A percentile compares a stretch with the other conserved stretches of the same genome.
phyloP scores from a whole-genome alignment of 345 rosid species.

The Brassica rapa region DNA sequence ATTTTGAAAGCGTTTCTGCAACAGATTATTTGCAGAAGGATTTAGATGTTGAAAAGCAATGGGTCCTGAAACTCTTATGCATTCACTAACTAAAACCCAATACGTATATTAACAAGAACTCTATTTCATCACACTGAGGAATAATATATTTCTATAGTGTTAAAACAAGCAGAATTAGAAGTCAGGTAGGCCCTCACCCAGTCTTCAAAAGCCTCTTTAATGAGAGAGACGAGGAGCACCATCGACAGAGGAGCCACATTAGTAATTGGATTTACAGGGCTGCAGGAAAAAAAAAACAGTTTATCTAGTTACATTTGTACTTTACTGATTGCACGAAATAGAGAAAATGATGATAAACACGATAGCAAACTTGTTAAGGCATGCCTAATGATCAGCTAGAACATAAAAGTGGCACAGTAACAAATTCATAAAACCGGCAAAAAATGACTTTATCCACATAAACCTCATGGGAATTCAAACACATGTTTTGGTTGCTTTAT shows the following conservation, averaged over 20 bases:
- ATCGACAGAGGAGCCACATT: constrained; percentile 78
- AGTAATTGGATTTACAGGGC: constrained; percentile 90
- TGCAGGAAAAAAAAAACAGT: constrained; percentile 51
- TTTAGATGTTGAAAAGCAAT: constrained; percentile 7
- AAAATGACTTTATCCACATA: background rate
- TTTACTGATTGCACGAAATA: background rate
- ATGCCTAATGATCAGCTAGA: background rate
- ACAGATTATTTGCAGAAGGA: constrained; percentile 26
- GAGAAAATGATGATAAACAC: background rate
- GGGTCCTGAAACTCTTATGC: background rate
- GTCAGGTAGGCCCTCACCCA: constrained; percentile 55
- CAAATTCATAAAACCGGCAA: background rate
- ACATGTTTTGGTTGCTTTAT: background rate
- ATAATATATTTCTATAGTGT: background rate
- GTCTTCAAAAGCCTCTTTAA: constrained; percentile 95
- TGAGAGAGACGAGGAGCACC: constrained; percentile 90
- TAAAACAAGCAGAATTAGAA: constrained; percentile 3
- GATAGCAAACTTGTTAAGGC: background rate
- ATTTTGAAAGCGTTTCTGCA: constrained; percentile 91
- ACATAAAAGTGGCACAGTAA: background rate
- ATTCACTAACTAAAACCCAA: background rate
- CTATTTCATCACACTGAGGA: too few relatives aligned
- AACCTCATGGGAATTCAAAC: background rate
- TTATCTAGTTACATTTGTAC: constrained; percentile 52
- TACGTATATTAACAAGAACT: background rate